These are phyloP conservation scores for Dinochytrium kinnereticum DNA, from an alignment of 371 early-diverging fungal species.

Conservation along the genomic window DNA sequence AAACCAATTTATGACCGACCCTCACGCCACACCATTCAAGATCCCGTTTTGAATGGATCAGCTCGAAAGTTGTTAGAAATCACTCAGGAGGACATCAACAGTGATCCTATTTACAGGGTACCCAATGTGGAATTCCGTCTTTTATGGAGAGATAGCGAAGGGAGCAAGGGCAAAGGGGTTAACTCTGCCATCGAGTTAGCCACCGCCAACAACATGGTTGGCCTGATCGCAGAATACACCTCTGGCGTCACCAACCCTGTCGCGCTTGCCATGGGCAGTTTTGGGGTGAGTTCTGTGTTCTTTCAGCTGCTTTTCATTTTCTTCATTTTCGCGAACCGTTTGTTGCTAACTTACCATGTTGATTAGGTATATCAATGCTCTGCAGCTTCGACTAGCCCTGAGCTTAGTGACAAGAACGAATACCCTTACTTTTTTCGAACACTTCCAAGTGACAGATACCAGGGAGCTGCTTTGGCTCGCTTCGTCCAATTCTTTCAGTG, in stretches of 20 bases:
- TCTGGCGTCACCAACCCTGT: not conserved
- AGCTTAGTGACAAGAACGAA: not conserved
- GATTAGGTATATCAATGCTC: constrained; percentile 17
- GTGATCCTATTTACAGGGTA: not conserved
- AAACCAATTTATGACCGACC: too few species aligned
- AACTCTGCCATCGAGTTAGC: not conserved
- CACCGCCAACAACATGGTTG: not conserved
- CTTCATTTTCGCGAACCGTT: not conserved
- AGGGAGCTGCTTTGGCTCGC: not conserved
- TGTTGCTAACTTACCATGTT: too few species aligned
- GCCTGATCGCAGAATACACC: constrained; percentile 1
- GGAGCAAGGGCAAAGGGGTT: not conserved
- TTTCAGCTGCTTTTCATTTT: not conserved
- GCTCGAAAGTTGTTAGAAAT: not conserved
- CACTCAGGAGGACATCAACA: constrained; percentile 10
- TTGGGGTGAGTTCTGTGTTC: not conserved
- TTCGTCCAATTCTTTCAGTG: constrained; percentile 7
- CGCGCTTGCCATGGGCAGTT: constrained; percentile 13
- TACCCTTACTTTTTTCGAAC: constrained; percentile 14
- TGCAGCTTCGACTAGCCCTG: not conserved
- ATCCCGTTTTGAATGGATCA: not conserved
- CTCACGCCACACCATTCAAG: too few species aligned
- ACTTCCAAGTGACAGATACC: constrained; percentile 13
- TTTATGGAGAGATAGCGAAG: not conserved
- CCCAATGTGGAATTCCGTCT: constrained; percentile 6